Evolutionary conservation across 1,284 basidiomycete species (phyloP), one percentile per base, ranked within the genome.

Genomic region (Cystobasidium slooffiae): DNA sequence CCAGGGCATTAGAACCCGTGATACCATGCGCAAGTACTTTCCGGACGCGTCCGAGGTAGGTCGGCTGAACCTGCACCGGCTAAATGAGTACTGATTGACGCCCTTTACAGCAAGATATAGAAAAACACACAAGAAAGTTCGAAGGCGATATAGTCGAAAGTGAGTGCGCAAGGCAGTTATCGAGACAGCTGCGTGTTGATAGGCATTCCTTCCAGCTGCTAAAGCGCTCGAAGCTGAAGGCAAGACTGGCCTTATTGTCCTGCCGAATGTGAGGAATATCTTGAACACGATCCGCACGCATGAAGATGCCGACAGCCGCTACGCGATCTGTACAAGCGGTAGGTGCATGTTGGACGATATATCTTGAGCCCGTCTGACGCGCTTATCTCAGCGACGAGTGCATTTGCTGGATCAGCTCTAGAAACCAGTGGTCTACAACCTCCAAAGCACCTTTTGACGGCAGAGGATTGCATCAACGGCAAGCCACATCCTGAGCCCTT

Each of bases 401-500:
- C 62, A 16, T 80, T 79, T 73, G 77, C 78, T 20, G 24, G 55
- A 1, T 75, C 74, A n/a, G 79, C 79, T 6, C 75, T 80, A 51
- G 66, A 62, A 43, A 78, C 79, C 10, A 73, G 72, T 22, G 75
- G 75, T 1, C 77, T 78, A n/a, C 69, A 43, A 0, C 67, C 76
- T 1, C 75, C 75, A 24, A 76, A 78, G 1, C 78, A 79, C 76
- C 82, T 90, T 68, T 86, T 93, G 75, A 92, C 91, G 1, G 88
- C 90, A 6, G 87, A 90, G 80, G 88, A 92, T 80, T 91, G 93
- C 18, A 78, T 82, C 22, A 83, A 86, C 70, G 92, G 92, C 53
- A 94, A 93, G 83, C 92, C 92, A 31, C 86, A 90, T 79, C 92
- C 92, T 0, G 91, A 88, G 52, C 92, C 92, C 41, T 94, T 93